Evolutionary conservation across 108 stramenopile genomes (phyloP).

Genomic region (Cyclotella atomus): DNA sequence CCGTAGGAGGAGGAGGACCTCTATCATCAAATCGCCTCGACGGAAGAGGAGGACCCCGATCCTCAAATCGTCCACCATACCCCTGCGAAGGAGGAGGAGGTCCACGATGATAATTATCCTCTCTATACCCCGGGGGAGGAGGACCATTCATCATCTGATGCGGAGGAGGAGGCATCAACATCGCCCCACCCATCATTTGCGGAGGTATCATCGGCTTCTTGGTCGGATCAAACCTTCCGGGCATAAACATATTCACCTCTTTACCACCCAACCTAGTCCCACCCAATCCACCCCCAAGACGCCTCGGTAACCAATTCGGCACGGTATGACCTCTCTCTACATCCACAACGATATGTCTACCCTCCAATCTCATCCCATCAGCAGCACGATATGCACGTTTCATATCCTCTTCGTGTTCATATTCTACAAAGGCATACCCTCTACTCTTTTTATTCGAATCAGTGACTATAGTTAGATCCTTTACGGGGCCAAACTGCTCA

Average conservation of each 20-base stretch:
- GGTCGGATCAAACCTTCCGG: conserved; percentile 81
- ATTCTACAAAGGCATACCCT: conserved; percentile 97
- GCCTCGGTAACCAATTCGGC: conserved; percentile 90
- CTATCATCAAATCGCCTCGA: conserved; percentile 50
- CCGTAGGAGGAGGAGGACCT: conserved; percentile 41
- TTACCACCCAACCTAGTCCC: conserved; percentile 77
- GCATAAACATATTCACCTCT: conserved; percentile 57
- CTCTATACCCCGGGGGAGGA: not conserved
- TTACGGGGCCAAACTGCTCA: conserved; percentile 91
- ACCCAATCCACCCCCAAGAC: conserved; percentile 92
- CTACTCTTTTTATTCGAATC: conserved; percentile 51
- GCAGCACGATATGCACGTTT: conserved; percentile 88
- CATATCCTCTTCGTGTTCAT: conserved; percentile 90
- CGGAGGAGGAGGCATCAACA: not conserved
- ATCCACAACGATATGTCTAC: conserved; percentile 89
- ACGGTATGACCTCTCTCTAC: conserved; percentile 98
- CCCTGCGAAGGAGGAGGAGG: conserved; percentile 35
- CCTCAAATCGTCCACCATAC: conserved; percentile 25
- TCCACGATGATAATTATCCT: not conserved
- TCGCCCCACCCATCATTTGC: conserved; percentile 6
- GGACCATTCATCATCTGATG: not conserved
- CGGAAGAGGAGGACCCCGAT: conserved; percentile 20
- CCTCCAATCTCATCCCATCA: conserved; percentile 94
- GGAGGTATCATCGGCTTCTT: conserved; percentile 20
- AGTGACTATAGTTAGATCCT: conserved; percentile 82